These are phyloP conservation scores for Violaceomyces palustris DNA, from an alignment of 1,284 basidiomycete genomes.

Conservation along the genomic window DNA sequence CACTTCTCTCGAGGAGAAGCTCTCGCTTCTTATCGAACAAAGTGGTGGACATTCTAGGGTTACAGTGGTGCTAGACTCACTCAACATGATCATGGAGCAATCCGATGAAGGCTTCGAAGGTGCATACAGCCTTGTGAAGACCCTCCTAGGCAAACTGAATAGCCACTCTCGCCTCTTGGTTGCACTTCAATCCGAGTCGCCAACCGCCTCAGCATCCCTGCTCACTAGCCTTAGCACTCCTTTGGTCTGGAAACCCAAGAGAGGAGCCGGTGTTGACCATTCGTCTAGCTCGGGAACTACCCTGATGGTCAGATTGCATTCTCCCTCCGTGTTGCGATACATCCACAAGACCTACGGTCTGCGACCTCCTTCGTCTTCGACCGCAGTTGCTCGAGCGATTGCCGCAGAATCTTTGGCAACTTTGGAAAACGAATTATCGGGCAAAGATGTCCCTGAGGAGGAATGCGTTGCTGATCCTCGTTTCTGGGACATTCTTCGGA, in stretches of 20 bases:
- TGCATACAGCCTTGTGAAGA: conserved; percentile 10
- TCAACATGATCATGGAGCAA: conserved; percentile 22
- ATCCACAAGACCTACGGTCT: conserved; percentile 33
- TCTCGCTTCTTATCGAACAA: too few relatives aligned
- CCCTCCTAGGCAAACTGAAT: conserved; percentile 5
- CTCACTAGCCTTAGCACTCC: conserved; percentile 22
- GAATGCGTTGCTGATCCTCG: conserved; percentile 14
- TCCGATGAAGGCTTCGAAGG: conserved; percentile 2
- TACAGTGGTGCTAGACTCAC: conserved; percentile 34
- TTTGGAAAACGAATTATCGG: conserved; percentile 4
- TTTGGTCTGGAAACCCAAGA: conserved; percentile 17
- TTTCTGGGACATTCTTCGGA: conserved; percentile 38
- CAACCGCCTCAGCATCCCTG: conserved; percentile 7
- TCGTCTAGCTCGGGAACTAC: conserved; percentile 12
- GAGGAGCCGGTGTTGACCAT: not conserved
- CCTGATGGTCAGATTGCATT: conserved; percentile 12
- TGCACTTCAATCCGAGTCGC: conserved; percentile 16
- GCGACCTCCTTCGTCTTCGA: conserved; percentile 18
- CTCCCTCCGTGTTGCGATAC: conserved; percentile 22
- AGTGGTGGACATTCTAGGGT: too few relatives aligned
- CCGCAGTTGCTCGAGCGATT: conserved; percentile 7
- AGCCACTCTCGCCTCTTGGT: conserved; percentile 27
- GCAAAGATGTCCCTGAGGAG: not conserved
- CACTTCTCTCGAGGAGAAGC: conserved; percentile 1
- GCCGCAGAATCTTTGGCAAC: too few relatives aligned